Conservation (phyloP, 352 stramenopile species). For the Phytophthora aleatoria region DNA sequence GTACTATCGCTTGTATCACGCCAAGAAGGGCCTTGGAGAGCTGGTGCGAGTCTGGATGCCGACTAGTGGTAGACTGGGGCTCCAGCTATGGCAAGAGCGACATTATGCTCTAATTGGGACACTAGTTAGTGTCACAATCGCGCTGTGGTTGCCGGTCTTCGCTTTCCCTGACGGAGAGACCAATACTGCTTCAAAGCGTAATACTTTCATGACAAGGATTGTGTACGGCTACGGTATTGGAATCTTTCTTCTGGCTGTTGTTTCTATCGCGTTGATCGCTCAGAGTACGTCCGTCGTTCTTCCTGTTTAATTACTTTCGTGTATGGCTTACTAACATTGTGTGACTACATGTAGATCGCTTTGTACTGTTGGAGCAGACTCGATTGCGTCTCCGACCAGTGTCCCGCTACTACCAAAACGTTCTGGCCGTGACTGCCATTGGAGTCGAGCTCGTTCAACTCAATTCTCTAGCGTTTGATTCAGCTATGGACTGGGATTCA, state of each 20-base stretch:
- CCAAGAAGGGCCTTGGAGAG: conserved; percentile 47
- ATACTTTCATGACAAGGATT: conserved; percentile 21
- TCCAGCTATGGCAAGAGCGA: conserved; percentile 53
- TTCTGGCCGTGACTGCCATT: conserved; percentile 43
- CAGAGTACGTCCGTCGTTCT: conserved; percentile 26
- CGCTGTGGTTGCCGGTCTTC: conserved; percentile 9
- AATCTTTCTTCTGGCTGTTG: conserved; percentile 39
- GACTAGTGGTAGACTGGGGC: conserved; percentile 54
- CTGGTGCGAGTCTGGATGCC: conserved; percentile 66
- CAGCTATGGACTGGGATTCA: conserved; percentile 41
- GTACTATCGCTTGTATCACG: conserved; percentile 49
- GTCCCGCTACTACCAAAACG: conserved; percentile 58
- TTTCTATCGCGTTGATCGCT: conserved; percentile 48
- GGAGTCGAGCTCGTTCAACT: conserved; percentile 62
- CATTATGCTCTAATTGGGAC: conserved; percentile 44
- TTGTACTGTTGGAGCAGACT: conserved; percentile 58
- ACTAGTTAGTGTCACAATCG: conserved; percentile 20
- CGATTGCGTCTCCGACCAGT: conserved; percentile 51
- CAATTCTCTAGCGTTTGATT: conserved; percentile 63
- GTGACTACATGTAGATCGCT: conserved; percentile 42
- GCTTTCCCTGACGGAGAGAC: not conserved
- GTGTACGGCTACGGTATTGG: conserved; percentile 43
- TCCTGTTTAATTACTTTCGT: not conserved
- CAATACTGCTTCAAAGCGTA: conserved; percentile 10
- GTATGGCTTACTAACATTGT: conserved; percentile 37